Percentiles rank a stretch among this genome's conserved stretches.
Evolutionary conservation across 176 grass and related monocot genomes (phyloP).

Genomic region (Sorghum bicolor): Sorghum_bicolor_NCBIv3 NC_012875.2:59556501-59557000

Average conservation of each 20-base stretch:
- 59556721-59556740: conserved; percentile 66
- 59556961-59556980: conserved; percentile 73
- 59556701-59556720: conserved; percentile 97
- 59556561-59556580: conserved; percentile 59
- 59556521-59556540: conserved; percentile 38
- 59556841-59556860: not conserved
- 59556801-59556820: not conserved
- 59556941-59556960: conserved; percentile 85
- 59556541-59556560: conserved; percentile 54
- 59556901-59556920: conserved; percentile 67
- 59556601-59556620: conserved; percentile 82
- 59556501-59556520: conserved; percentile 46
- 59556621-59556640: conserved; percentile 73
- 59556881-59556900: conserved; percentile 66
- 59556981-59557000: conserved; percentile 83
- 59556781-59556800: conserved; percentile 80
- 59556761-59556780: conserved; percentile 77
- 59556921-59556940: conserved; percentile 91
- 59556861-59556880: not conserved
- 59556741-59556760: conserved; percentile 74
- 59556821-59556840: not conserved
- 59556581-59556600: conserved; percentile 71
- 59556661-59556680: conserved; percentile 76
- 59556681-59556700: conserved; percentile 84
- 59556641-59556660: conserved; percentile 66